Base-by-base conservation (phyloP, 2,329 filamentous ascomycete genomes). In the Plenodomus lindquistii region DNA sequence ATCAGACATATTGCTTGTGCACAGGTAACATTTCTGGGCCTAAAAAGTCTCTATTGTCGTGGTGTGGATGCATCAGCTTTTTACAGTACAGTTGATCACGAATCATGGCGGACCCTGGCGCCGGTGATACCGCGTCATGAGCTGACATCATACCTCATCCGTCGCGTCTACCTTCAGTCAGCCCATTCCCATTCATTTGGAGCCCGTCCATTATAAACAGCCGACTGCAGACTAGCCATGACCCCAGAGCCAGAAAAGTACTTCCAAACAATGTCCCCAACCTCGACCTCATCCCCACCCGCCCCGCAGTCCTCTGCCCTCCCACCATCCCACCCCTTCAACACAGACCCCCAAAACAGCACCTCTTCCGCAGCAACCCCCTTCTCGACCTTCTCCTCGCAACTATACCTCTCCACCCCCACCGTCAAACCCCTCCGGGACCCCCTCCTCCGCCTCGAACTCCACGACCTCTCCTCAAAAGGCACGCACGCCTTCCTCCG, bases 401-500 rank as follows among this genome's bases (percentile, higher is more conserved):
- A 42, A 24, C 17, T 40, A 4, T 44, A 49, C 18, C 16, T 45
- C 11, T 18, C 44, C 15, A 50, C 47, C 1, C 15, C 27, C 27
- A 59, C 49, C 37, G 55, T 66, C 15, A 63, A 60, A 16, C 69
- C 70, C 1, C 37, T 50, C 9, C 70, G 72, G n/a, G 70, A 70
- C 24, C 76, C 77, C 2, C 70, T 76, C 34, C 72, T 79, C 9
- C 75, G 77, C 40, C 70, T 80, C 22, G 72, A 79, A 55, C 64
- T 79, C 31, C 71, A 74, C 44, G 79, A 83, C 55, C 70, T 83
- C 31, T 73, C 73, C 29, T 76, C 79, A 71, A 71, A 81, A 1
- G 89, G 87, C 46, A 75, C 86, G 4, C 69, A 76, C 24, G 75
- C 83, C 53, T 95, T 96, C 72, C 82, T 96, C 49, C 71, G 74